A percentile compares a stretch with the other conserved stretches of the same genome.
Conservation (phyloP, 352 stramenopile genomes). For the Phytophthora brassicae region DNA sequence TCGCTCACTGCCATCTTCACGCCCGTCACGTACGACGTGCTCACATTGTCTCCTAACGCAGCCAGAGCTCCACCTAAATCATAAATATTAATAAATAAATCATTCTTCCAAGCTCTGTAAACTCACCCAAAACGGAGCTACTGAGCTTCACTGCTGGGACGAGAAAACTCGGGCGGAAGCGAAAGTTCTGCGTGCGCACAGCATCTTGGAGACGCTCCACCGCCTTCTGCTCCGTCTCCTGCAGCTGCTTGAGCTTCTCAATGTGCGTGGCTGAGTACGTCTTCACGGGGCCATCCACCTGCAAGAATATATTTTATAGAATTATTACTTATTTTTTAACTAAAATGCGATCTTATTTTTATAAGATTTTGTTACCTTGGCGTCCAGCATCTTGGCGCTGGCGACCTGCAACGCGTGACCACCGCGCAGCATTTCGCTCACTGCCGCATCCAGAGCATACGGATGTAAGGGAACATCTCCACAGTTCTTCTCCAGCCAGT, state of each 20-base stretch:
- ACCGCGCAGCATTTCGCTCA: slow-evolving; percentile 74
- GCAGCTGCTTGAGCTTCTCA: slow-evolving; percentile 56
- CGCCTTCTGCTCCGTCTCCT: slow-evolving; percentile 45
- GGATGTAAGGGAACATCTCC: slow-evolving; percentile 54
- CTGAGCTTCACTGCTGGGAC: slow-evolving; percentile 54
- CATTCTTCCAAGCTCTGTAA: not conserved
- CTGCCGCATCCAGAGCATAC: slow-evolving; percentile 38
- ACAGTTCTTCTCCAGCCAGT: slow-evolving; percentile 73
- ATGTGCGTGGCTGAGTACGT: slow-evolving; percentile 44
- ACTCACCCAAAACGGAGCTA: slow-evolving; percentile 53
- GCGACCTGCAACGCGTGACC: slow-evolving; percentile 67
- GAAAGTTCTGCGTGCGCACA: too few species aligned
- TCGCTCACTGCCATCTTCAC: slow-evolving; percentile 81
- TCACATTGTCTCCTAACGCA: slow-evolving; percentile 59
- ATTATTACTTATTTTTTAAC: not conserved
- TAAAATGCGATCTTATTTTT: not conserved
- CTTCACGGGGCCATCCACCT: slow-evolving; percentile 41
- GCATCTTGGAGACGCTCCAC: slow-evolving; percentile 52
- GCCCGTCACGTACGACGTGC: slow-evolving; percentile 66
- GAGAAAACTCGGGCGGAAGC: slow-evolving; percentile 73
- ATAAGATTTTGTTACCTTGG: slow-evolving; percentile 31
- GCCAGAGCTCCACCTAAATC: slow-evolving; percentile 42
- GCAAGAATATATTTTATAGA: slow-evolving; percentile 1
- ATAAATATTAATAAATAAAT: not conserved
- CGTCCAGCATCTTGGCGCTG: slow-evolving; percentile 48